Evolutionary conservation across 1,284 basidiomycete species (phyloP).

Genomic region (Ganoderma sp.): DNA sequence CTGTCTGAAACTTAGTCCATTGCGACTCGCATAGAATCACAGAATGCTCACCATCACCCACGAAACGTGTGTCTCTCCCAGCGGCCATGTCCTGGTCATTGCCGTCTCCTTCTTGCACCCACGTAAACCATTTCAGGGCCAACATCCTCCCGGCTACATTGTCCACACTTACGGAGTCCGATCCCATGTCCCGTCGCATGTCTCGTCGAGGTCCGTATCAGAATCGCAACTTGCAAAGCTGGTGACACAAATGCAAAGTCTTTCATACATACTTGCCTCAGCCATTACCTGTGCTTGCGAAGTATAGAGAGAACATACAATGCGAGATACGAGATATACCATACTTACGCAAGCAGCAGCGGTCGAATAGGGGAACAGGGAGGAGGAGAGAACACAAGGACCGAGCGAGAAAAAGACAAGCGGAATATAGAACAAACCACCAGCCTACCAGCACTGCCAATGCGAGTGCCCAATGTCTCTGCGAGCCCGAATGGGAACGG

Average conservation of each 20-base stretch:
- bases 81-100: neutral
- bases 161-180: neutral
- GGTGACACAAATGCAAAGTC: constrained; percentile 8
- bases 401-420: constrained; percentile 17
- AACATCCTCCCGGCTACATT: neutral
- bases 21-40: neutral
- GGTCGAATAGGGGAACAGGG: constrained; percentile 5
- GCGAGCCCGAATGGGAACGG: constrained; percentile 6
- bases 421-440: constrained; percentile 25
- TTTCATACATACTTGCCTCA: constrained; percentile 40
- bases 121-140: neutral
- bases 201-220: no score
- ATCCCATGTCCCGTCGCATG: neutral
- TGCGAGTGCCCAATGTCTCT: constrained; percentile 12
- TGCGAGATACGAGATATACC: constrained; percentile 17
- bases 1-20: neutral
- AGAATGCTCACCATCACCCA: neutral
- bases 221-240: neutral
- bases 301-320: constrained; percentile 19
- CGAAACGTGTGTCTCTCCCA: neutral
- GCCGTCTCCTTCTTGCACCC: neutral
- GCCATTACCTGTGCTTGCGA: constrained; percentile 36
- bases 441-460: constrained; percentile 28
- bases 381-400: constrained; percentile 2
- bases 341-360: constrained; percentile 38